These are phyloP conservation scores for Aspergillus proliferans DNA, from an alignment of 2,329 filamentous ascomycete species.

Conservation along the genomic window DNA sequence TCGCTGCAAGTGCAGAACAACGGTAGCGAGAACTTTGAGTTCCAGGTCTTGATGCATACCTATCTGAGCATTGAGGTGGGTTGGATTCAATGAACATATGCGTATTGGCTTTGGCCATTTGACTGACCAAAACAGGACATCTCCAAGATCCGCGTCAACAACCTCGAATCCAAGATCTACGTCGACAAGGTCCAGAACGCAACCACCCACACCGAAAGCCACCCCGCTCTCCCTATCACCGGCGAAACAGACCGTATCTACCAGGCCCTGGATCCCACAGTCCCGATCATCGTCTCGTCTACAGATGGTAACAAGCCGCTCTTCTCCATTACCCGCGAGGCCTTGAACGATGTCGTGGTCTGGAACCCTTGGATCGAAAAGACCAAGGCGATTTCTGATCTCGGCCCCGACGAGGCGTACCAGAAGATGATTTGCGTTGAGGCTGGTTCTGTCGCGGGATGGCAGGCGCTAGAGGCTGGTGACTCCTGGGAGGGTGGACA, in stretches of 20 bases:
- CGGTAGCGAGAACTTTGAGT: constrained; percentile 75
- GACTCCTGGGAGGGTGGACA: constrained; percentile 62
- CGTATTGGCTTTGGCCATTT: too few species aligned
- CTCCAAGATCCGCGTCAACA: constrained; percentile 61
- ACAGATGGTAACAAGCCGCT: constrained; percentile 52
- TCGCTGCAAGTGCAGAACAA: constrained; percentile 85
- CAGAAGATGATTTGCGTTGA: constrained; percentile 94
- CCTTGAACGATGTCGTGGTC: constrained; percentile 79
- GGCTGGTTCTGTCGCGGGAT: constrained; percentile 73
- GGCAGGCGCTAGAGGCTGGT: constrained; percentile 78
- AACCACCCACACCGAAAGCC: constrained; percentile 58
- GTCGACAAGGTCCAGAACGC: constrained; percentile 73
- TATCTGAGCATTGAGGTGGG: constrained; percentile 76
- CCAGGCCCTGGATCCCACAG: constrained; percentile 53
- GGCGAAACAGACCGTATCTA: constrained; percentile 87
- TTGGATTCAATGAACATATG: constrained; percentile 4
- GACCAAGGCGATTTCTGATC: constrained; percentile 74
- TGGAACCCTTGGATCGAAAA: constrained; percentile 97
- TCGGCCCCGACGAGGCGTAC: constrained; percentile 81
- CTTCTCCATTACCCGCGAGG: constrained; percentile 74
- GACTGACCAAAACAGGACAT: constrained; percentile 60
- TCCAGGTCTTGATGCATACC: constrained; percentile 84
- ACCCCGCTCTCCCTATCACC: constrained; percentile 60
- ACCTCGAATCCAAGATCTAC: constrained; percentile 71
- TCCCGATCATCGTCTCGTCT: constrained; percentile 30